A percentile compares a stretch with the other conserved stretches of the same genome.
Evolutionary conservation across 2,329 filamentous ascomycete genomes (phyloP).

Genomic region (Ophiostoma perfectum): DNA sequence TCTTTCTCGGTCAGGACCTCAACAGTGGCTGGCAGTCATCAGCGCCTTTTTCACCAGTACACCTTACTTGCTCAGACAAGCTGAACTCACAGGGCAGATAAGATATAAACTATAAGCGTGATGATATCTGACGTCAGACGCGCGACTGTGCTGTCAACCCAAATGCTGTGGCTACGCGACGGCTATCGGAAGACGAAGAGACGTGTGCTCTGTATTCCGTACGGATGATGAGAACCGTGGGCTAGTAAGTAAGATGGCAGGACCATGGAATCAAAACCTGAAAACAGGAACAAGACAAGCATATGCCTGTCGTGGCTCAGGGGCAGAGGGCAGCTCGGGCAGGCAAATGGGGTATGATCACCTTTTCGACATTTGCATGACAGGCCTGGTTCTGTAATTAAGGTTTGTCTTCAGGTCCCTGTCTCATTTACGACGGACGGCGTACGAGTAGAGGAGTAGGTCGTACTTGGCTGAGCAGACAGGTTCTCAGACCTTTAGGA

Average conservation of each 20-base stretch:
- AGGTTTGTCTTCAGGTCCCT: not conserved
- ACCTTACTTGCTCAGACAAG: no score
- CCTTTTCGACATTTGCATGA: not conserved
- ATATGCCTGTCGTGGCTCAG: slow-evolving; percentile 4
- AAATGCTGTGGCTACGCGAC: no score
- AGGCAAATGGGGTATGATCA: slow-evolving; percentile 1
- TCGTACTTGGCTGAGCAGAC: not conserved
- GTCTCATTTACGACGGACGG: not conserved
- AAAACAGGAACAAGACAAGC: not conserved
- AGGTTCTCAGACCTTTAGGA: no score
- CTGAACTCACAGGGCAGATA: no score
- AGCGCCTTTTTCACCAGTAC: no score
- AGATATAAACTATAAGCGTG: no score
- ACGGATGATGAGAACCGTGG: not conserved
- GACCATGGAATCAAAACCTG: no score
- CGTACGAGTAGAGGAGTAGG: not conserved
- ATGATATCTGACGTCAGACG: no score
- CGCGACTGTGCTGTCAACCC: no score
- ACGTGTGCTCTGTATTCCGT: no score
- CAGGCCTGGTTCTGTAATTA: not conserved
- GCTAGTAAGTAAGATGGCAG: not conserved
- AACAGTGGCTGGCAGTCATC: not conserved
- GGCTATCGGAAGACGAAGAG: no score
- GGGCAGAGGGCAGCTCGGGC: not conserved
- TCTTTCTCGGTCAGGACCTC: not conserved